Conservation (phyloP, 2,329 filamentous ascomycete species). For the Dothiorella sarmentorum region DNA sequence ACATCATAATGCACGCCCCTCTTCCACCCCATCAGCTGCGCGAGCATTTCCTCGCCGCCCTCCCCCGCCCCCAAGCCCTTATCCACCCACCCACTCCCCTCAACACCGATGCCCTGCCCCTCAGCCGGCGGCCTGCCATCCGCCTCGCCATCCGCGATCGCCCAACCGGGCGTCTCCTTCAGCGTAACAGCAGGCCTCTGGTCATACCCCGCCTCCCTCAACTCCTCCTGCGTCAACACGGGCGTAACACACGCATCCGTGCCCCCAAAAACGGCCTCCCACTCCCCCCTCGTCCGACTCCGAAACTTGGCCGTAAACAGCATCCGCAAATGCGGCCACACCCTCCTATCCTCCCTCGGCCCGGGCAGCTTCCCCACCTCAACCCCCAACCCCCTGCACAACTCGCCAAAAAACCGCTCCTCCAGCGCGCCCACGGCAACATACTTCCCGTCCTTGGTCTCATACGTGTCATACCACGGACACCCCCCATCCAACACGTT, state of each 20-base stretch:
- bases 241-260: slow-evolving; percentile 93
- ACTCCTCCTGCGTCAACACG: slow-evolving; percentile 70
- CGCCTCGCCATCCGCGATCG: slow-evolving; percentile 51
- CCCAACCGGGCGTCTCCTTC: slow-evolving; percentile 64
- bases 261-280: slow-evolving; percentile 83
- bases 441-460: slow-evolving; percentile 72
- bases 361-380: slow-evolving; percentile 42
- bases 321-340: slow-evolving; percentile 65
- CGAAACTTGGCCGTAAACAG: slow-evolving; percentile 64
- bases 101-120: slow-evolving; percentile 63
- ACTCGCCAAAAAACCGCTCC: slow-evolving; percentile 71
- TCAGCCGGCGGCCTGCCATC: slow-evolving; percentile 39
- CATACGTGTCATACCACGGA: slow-evolving; percentile 87
- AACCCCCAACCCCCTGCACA: slow-evolving; percentile 67
- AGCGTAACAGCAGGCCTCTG: slow-evolving; percentile 70
- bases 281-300: slow-evolving; percentile 68
- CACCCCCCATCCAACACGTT: slow-evolving; percentile 82
- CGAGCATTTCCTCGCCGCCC: slow-evolving; percentile 68
- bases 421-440: slow-evolving; percentile 88
- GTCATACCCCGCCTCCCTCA: slow-evolving; percentile 63
- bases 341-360: slow-evolving; percentile 55
- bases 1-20: slow-evolving; percentile 69
- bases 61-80: slow-evolving; percentile 60
- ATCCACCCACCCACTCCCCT: slow-evolving; percentile 66
- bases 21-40: slow-evolving; percentile 74